Evolutionary conservation across 345 rosid species (phyloP), one percentile per base, ranked within the genome.

Genomic region (Pelargonium nanum): DNA sequence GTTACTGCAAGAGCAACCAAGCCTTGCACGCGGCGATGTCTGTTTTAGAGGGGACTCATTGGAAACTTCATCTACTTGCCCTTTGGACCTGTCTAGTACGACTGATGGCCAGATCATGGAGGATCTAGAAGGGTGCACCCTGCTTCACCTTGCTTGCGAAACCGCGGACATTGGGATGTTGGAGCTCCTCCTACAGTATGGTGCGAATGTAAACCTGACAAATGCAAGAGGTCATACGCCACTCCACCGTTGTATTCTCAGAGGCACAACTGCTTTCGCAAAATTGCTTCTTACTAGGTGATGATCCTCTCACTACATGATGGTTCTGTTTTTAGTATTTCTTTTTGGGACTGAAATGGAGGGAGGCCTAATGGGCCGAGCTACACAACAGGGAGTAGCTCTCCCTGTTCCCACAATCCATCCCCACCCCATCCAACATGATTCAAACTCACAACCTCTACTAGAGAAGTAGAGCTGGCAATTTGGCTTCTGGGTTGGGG

Each of bases 121-220:
- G 4, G 83, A 75, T 62, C 64, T 78, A n/a, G 81, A 81, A 65
- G 97, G 99, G 24, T 80, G 93, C 68, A 68, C 95, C 45, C 77
- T 90, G 61, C 91, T 94, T 68, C 96, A 94, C 74, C 95, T 93
- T 54, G 97, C 99, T 57, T 94, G 96, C 81, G 96, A 91, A 79
- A 80, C 85, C 57, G 86, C 87, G 13, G 99, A 94, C 68, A 77
- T 94, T 45, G 97, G 99, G 65, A 90, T 94, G 99, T 73, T 91
- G 12, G 99, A 94, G 77, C 95, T 90, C 71, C 87, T 94, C 24
- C 75, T 94, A 32, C 99, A 94, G 65, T 94, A 90, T 56, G 96
- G 97, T 65, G 93, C 99, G 48, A 82, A 82, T 71, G 75, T 86
- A 68, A 88, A 90, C 69, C 78, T 86, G 30, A 70, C 70, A 21